phyloP scores from a whole-genome alignment of 1,139 yeast species.

The Yamadazyma friedrichii region DNA sequence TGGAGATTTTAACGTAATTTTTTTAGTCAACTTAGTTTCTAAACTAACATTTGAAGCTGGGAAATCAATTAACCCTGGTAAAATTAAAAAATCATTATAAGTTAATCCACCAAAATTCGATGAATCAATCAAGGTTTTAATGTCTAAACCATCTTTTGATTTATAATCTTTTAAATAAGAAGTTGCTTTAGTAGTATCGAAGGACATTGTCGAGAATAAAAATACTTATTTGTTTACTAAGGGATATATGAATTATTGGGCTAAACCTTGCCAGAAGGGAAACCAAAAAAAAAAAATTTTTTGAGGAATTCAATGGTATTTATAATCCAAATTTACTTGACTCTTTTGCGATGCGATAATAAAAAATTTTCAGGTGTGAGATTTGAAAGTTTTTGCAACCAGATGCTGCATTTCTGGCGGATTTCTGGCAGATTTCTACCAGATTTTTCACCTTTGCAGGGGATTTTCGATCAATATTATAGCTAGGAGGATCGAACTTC shows the following conservation, averaged over 20 bases:
- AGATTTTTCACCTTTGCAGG: no score
- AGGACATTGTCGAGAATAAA: slow-evolving; percentile 27
- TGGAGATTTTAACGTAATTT: slow-evolving; percentile 88
- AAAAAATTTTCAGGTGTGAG: slow-evolving; percentile 9
- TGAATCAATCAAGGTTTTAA: slow-evolving; percentile 85
- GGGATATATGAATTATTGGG: slow-evolving; percentile 6
- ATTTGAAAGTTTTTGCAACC: background rate
- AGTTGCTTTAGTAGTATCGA: slow-evolving; percentile 66
- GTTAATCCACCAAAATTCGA: slow-evolving; percentile 91
- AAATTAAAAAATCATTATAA: slow-evolving; percentile 90
- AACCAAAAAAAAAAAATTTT: slow-evolving; percentile 15
- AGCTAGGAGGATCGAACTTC: no score
- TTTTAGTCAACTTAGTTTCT: slow-evolving; percentile 86
- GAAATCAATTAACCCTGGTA: slow-evolving; percentile 93
- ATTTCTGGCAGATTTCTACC: no score
- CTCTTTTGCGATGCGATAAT: slow-evolving; percentile 14
- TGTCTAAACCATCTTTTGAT: slow-evolving; percentile 82
- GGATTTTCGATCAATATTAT: no score
- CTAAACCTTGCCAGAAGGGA: slow-evolving; percentile 44
- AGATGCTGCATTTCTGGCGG: no score
- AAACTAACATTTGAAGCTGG: slow-evolving; percentile 75
- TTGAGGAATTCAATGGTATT: slow-evolving; percentile 4
- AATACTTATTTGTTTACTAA: background rate
- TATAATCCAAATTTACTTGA: slow-evolving; percentile 11
- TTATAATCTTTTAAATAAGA: slow-evolving; percentile 64